Evolutionary conservation across 352 stramenopile species (phyloP).

Genomic region (Globisporangium apiculatum): DNA sequence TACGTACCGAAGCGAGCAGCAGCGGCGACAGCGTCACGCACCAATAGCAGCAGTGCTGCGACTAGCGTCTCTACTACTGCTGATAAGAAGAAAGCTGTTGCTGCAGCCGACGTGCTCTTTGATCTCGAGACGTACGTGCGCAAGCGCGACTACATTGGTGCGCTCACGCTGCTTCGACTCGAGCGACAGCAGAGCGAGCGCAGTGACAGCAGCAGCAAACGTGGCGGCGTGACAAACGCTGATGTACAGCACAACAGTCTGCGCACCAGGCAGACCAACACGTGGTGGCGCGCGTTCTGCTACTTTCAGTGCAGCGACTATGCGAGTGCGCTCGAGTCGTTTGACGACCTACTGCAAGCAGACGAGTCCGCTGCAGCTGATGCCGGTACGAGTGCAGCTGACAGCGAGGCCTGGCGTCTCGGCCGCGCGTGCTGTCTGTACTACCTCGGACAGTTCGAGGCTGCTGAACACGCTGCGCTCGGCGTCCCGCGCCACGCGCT

Average conservation of each 20-base stretch:
- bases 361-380: neutral
- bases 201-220: neutral
- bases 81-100: neutral
- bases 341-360: constrained; percentile 40
- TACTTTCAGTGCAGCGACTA: constrained; percentile 56
- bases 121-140: constrained; percentile 17
- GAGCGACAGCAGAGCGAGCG: constrained; percentile 10
- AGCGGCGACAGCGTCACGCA: too few relatives aligned
- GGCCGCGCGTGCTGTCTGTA: constrained; percentile 51
- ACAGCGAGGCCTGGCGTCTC: constrained; percentile 34
- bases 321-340: constrained; percentile 27
- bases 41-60: neutral
- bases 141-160: constrained; percentile 18
- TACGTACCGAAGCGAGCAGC: constrained; percentile 3
- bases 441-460: constrained; percentile 36
- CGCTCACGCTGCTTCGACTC: constrained; percentile 15
- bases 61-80: too few relatives aligned
- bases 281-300: constrained; percentile 69
- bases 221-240: neutral
- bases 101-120: constrained; percentile 2
- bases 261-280: constrained; percentile 20
- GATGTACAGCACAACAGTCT: neutral
- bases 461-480: constrained; percentile 44
- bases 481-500: constrained; percentile 29
- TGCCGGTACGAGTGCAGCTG: constrained; percentile 1